phyloP scores from a whole-genome alignment of 768 basidiomycete species.

The Gloeostereum incarnatum region DNA sequence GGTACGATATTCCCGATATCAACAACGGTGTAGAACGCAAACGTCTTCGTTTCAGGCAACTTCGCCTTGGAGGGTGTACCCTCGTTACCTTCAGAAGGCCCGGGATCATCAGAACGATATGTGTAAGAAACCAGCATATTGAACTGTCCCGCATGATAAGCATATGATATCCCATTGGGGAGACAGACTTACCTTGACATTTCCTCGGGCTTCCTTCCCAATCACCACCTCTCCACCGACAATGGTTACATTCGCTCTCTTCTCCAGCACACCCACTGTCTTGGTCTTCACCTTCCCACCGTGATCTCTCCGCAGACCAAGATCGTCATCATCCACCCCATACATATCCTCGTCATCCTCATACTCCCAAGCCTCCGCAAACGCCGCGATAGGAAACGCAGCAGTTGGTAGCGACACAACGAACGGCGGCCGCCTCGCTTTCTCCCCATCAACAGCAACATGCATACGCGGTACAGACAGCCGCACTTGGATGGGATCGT shows the following conservation, averaged over 20 bases:
- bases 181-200: conserved; percentile 55
- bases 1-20: conserved; percentile 67
- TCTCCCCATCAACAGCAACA: conserved; percentile 39
- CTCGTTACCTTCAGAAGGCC: conserved; percentile 53
- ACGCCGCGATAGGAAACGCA: conserved; percentile 78
- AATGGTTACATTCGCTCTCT: conserved; percentile 81
- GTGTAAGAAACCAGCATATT: conserved; percentile 93
- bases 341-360: conserved; percentile 95
- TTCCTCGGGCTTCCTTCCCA: conserved; percentile 67
- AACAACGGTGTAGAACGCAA: conserved; percentile 82
- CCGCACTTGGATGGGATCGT: conserved; percentile 92
- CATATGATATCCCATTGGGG: conserved; percentile 1
- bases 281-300: conserved; percentile 41
- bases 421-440: conserved; percentile 63
- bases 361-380: conserved; percentile 97
- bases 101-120: conserved; percentile 83
- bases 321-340: conserved; percentile 37
- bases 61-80: conserved; percentile 34
- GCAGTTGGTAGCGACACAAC: conserved; percentile 72
- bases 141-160: conserved; percentile 44
- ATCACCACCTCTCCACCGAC: conserved; percentile 87
- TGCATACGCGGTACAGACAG: conserved; percentile 69
- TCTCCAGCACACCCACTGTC: conserved; percentile 77
- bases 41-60: conserved; percentile 72
- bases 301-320: conserved; percentile 27